Evolutionary conservation across 1,139 yeast species (phyloP).

Genomic region (Nakaseomyces nivariensis): DNA sequence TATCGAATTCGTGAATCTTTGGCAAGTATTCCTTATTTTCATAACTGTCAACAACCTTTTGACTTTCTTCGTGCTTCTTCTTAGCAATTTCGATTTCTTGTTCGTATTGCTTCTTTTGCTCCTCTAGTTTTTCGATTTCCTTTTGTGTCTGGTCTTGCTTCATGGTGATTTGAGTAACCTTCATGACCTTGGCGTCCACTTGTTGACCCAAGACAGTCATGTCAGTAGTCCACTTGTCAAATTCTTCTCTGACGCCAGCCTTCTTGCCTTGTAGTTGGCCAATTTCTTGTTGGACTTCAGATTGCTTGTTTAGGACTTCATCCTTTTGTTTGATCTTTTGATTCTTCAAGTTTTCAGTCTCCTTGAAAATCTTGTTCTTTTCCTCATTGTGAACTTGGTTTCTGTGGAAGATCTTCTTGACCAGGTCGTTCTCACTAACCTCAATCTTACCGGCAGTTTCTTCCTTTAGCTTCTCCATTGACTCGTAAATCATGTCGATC

Average conservation of each 20-base stretch:
- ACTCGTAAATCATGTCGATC: slow-evolving; percentile 14
- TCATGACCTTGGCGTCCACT: slow-evolving; percentile 23
- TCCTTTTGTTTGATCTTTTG: slow-evolving; percentile 20
- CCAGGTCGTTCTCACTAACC: slow-evolving; percentile 17
- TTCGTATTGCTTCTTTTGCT: slow-evolving; percentile 14
- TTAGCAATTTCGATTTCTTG: slow-evolving; percentile 15
- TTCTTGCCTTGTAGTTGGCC: slow-evolving; percentile 17
- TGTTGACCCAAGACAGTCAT: slow-evolving; percentile 18
- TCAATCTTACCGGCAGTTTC: slow-evolving; percentile 22
- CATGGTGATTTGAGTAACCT: slow-evolving; percentile 16
- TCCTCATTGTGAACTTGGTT: slow-evolving; percentile 16
- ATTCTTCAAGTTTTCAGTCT: slow-evolving; percentile 20
- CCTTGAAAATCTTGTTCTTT: slow-evolving; percentile 20
- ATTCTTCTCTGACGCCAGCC: slow-evolving; percentile 14
- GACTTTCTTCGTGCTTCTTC: slow-evolving; percentile 13
- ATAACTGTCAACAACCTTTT: slow-evolving; percentile 11
- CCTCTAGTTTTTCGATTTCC: slow-evolving; percentile 16
- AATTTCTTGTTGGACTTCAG: slow-evolving; percentile 20
- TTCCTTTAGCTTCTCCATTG: slow-evolving; percentile 18
- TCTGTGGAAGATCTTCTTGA: slow-evolving; percentile 18
- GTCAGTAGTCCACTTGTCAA: slow-evolving; percentile 15
- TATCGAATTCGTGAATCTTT: slow-evolving; percentile 18
- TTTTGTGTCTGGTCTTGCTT: slow-evolving; percentile 17
- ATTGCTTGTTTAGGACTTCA: slow-evolving; percentile 12
- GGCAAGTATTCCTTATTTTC: slow-evolving; percentile 21